Percentiles rank a stretch among this genome's conserved stretches.
phyloP scores from a whole-genome alignment of 2,329 filamentous ascomycete genomes.

The Decorospora gaudefroyi region DNA sequence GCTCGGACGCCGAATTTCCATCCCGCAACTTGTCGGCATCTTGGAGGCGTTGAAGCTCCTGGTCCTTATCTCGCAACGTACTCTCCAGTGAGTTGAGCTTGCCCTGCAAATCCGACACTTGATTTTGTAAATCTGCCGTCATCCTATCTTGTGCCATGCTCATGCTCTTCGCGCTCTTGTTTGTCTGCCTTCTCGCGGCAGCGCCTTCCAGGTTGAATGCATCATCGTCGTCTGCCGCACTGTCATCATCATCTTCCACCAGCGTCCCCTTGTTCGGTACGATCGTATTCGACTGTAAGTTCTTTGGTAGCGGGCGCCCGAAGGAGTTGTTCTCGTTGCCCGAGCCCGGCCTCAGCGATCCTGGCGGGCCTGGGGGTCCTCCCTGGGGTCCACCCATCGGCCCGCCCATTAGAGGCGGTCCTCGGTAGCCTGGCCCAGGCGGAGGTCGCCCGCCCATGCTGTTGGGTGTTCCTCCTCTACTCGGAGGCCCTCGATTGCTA shows the following conservation, averaged over 20 bases:
- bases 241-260: conserved; percentile 78
- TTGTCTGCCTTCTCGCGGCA: conserved; percentile 52
- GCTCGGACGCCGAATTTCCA: conserved; percentile 62
- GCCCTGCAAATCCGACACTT: conserved; percentile 73
- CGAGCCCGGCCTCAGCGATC: conserved; percentile 31
- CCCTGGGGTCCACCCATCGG: conserved; percentile 51
- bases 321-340: conserved; percentile 59
- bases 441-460: conserved; percentile 54
- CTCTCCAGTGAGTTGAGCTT: conserved; percentile 74
- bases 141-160: conserved; percentile 44
- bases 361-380: conserved; percentile 48
- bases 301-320: conserved; percentile 79
- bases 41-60: conserved; percentile 65
- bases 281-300: conserved; percentile 93
- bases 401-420: conserved; percentile 26
- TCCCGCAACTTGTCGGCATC: conserved; percentile 62
- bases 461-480: conserved; percentile 61
- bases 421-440: conserved; percentile 38
- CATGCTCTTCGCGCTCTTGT: conserved; percentile 47
- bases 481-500: conserved; percentile 60
- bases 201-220: conserved; percentile 64
- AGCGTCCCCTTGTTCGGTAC: conserved; percentile 97
- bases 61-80: conserved; percentile 70
- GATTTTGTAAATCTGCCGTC: conserved; percentile 77
- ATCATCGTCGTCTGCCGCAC: conserved; percentile 60